Conservation (phyloP, 305 asterid genomes). For the Fraxinus angustifolia region DNA sequence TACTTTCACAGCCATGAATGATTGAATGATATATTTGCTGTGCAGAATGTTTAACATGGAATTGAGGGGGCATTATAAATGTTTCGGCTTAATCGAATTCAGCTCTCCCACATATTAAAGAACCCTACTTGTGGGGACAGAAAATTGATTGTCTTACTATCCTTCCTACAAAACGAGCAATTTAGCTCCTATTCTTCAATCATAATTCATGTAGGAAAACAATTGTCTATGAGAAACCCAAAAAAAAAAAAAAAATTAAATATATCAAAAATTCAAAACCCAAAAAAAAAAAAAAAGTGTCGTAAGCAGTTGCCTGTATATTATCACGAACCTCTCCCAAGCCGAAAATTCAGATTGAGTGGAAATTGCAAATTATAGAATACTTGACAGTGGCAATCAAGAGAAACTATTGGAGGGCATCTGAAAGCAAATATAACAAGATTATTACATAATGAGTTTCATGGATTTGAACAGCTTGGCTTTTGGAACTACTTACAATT, state of each 20-base stretch:
- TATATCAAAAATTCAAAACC: no score
- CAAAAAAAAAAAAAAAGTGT: neutral
- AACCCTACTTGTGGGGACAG: neutral
- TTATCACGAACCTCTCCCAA: slow-evolving; percentile 1
- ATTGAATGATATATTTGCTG: neutral
- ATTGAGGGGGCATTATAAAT: neutral
- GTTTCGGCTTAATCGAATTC: neutral
- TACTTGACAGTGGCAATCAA: slow-evolving; percentile 30
- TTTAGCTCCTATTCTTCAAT: neutral
- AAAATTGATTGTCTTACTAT: neutral
- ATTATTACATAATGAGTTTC: neutral
- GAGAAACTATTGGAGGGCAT: slow-evolving; percentile 30
- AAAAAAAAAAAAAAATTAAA: no score
- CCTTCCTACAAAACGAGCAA: neutral
- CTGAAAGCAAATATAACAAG: slow-evolving; percentile 28
- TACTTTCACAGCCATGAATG: neutral
- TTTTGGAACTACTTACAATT: slow-evolving; percentile 25
- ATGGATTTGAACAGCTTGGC: neutral
- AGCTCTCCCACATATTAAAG: neutral
- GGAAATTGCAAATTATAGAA: slow-evolving; percentile 20
- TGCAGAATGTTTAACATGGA: neutral
- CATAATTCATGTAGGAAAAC: neutral
- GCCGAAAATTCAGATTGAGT: slow-evolving; percentile 1
- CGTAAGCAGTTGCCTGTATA: neutral
- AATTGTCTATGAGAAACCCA: neutral